Conservation (phyloP, 2,329 filamentous ascomycete genomes). For the Colletotrichum sp. region DNA sequence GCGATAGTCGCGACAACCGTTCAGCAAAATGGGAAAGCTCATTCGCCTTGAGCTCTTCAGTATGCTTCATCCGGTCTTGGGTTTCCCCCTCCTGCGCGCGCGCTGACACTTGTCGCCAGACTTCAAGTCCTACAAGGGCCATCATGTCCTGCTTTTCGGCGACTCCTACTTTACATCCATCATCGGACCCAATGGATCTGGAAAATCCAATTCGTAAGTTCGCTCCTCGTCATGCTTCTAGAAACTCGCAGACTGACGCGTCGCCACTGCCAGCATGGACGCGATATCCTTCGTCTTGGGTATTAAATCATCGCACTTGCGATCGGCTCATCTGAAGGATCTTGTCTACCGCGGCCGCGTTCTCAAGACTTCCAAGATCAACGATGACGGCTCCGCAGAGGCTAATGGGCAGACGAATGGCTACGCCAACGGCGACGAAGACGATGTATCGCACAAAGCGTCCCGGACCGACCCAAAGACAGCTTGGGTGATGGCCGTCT, state of each 20-base stretch:
- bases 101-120: conserved; percentile 54
- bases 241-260: conserved; percentile 23
- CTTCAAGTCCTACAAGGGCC: conserved; percentile 99
- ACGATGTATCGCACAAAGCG: conserved; percentile 62
- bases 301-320: conserved; percentile 97
- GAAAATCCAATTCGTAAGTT: conserved; percentile 93
- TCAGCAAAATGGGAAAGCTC: conserved; percentile 85
- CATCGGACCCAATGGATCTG: conserved; percentile 98
- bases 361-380: conserved; percentile 89
- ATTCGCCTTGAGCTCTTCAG: conserved; percentile 93
- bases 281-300: conserved; percentile 98
- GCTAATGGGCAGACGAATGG: conserved; percentile 67
- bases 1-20: conserved; percentile 1
- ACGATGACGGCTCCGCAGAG: conserved; percentile 82
- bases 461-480: conserved; percentile 86
- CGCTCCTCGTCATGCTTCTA: neutral
- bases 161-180: conserved; percentile 99
- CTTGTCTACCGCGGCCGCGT: conserved; percentile 95
- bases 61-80: conserved; percentile 47
- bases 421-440: conserved; percentile 62
- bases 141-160: conserved; percentile 91
- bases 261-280: conserved; percentile 74
- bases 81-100: neutral
- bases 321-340: conserved; percentile 91
- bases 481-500: conserved; percentile 99